A percentile compares a stretch with the other conserved stretches of the same genome.
phyloP scores from a whole-genome alignment of 345 rosid species.

The Hirschfeldia incana region DNA sequence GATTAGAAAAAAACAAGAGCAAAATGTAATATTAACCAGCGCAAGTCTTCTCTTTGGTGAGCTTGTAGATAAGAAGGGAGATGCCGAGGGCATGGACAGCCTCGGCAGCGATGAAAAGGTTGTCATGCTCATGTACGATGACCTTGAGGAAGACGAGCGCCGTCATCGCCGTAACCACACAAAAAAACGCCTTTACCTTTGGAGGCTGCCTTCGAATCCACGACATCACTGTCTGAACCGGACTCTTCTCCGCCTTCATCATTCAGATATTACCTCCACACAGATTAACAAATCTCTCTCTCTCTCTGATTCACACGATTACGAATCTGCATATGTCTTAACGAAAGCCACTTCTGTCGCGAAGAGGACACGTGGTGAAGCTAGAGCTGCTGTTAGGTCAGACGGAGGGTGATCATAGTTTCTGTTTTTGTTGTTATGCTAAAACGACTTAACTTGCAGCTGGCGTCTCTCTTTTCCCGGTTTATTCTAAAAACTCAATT shows the following conservation, averaged over 20 bases:
- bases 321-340: constrained; percentile 9
- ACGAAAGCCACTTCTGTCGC: constrained; percentile 30
- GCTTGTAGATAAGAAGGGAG: constrained; percentile 80
- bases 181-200: constrained; percentile 66
- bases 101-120: constrained; percentile 85
- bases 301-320: not conserved
- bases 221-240: constrained; percentile 55
- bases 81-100: constrained; percentile 84
- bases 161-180: constrained; percentile 54
- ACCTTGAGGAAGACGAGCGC: constrained; percentile 65
- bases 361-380: constrained; percentile 36
- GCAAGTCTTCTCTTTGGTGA: constrained; percentile 84
- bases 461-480: not conserved
- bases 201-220: constrained; percentile 89
- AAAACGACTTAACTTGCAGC: not conserved
- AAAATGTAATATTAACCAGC: constrained; percentile 40
- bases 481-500: not conserved
- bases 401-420: constrained; percentile 20
- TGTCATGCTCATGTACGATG: constrained; percentile 84
- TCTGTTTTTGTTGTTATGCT: not conserved
- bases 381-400: constrained; percentile 19
- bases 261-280: not conserved
- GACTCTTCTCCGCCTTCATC: constrained; percentile 57
- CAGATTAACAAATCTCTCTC: constrained; percentile 1
- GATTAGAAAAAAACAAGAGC: not conserved